Conservation (phyloP, 768 basidiomycete species). For the Cystoderma amianthinum region DNA sequence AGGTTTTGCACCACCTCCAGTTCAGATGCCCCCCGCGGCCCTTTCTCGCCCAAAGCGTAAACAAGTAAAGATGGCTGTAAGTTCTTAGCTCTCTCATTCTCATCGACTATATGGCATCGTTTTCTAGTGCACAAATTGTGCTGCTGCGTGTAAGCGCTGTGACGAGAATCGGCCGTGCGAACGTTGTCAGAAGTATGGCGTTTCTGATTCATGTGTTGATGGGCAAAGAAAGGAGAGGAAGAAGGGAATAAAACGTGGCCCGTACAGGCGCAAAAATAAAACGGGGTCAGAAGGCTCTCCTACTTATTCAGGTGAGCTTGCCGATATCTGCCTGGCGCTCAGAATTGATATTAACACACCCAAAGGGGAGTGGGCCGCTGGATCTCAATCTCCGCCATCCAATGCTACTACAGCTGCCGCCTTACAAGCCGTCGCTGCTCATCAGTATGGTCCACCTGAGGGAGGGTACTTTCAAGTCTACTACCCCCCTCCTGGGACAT, state of each 20-base stretch:
- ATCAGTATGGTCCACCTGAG: constrained; percentile 18
- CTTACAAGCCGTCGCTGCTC: constrained; percentile 21
- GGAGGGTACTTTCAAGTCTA: constrained; percentile 36
- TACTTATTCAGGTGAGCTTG: constrained; percentile 11
- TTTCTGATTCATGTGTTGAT: constrained; percentile 72
- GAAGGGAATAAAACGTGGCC: constrained; percentile 83
- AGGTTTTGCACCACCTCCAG: constrained; percentile 12
- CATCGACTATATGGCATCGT: too few relatives aligned
- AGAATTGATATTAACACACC: constrained; percentile 3
- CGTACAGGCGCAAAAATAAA: constrained; percentile 65
- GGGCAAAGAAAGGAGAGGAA: constrained; percentile 91
- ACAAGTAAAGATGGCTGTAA: constrained; percentile 82
- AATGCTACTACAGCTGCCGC: constrained; percentile 17
- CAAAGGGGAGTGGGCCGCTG: constrained; percentile 21
- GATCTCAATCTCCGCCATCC: constrained; percentile 14
- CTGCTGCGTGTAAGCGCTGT: constrained; percentile 84
- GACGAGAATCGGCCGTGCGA: constrained; percentile 86
- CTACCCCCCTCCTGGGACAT: constrained; percentile 27
- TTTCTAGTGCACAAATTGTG: constrained; percentile 72
- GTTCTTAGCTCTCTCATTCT: constrained; percentile 12
- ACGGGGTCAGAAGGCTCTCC: constrained; percentile 12
- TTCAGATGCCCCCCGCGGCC: constrained; percentile 17
- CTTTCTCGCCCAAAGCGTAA: constrained; percentile 60
- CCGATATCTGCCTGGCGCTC: too few relatives aligned
- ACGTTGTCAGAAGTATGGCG: constrained; percentile 85